Base-by-base conservation (phyloP, 257 asterid species). In the Primulina huaijiensis region DNA sequence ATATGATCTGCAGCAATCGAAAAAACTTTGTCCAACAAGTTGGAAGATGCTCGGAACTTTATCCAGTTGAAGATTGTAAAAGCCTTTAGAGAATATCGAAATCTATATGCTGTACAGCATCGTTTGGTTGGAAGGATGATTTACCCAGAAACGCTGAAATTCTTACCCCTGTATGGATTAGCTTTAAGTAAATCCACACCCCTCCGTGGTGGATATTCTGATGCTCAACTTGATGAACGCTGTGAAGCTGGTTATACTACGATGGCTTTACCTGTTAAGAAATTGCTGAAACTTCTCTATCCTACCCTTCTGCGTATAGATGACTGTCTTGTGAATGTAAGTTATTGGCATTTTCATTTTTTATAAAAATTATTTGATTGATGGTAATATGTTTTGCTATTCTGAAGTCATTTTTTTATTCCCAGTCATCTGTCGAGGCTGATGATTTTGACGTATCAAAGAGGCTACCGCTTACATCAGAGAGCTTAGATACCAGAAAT, bases 81-180 rank as follows among this genome's bases (percentile, higher is more conserved):
- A 83, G 95, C 98, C 71, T 85, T 94, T 43, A 88, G 87, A 81
- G 99, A 94, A 76, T 94, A 94, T 79, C 80, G 95, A 79, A 94
- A 88, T 80, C 93, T 94, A 58, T 86, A 91, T 79, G 92, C 99
- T 60, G 98, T 88, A 66, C 98, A 92, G 79, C 97, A 92, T 76
- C 90, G 93, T 46, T 82, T 92, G 84, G 82, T 79, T 7, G 96
- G 96, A 77, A 84, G 92, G 88, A 81, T 92, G 98, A 87, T 92
- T 52, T 92, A 86, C 83, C 96, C 98, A 7, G 96, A 92, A 63
- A 89, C 99, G 14, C 80, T 92, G 61, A 88, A 89, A 80, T 87
- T 80, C 73, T 77, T 88, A 77, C 80, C 86, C 57, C 77, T 87
- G 74, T 89, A 85, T 74, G 92, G 86, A 71, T 76, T 92, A 70